Percentiles rank a stretch among this genome's conserved stretches.
Conservation (phyloP, 2,329 filamentous ascomycete genomes). For the Chaetomiaceae sp. region DNA sequence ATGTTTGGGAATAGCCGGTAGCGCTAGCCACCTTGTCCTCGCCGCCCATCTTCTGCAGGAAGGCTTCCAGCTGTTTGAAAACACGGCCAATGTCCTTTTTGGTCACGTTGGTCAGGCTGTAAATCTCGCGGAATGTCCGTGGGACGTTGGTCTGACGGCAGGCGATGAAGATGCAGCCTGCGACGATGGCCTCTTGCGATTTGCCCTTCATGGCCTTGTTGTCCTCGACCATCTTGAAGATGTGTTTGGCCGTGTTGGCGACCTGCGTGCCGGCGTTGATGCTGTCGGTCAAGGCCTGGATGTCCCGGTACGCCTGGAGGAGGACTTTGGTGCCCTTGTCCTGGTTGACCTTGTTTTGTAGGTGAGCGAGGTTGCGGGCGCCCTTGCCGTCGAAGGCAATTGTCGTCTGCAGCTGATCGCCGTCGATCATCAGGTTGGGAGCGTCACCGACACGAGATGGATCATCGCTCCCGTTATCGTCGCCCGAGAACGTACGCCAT, state of each 20-base stretch:
- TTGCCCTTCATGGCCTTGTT: slow-evolving; percentile 94
- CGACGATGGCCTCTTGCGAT: slow-evolving; percentile 86
- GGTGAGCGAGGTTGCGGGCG: slow-evolving; percentile 69
- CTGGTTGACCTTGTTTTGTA: slow-evolving; percentile 57
- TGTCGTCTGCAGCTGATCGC: slow-evolving; percentile 80
- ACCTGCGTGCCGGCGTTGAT: slow-evolving; percentile 77
- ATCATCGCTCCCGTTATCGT: slow-evolving; percentile 93
- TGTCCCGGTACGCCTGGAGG: slow-evolving; percentile 82
- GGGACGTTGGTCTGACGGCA: slow-evolving; percentile 84
- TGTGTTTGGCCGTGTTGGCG: slow-evolving; percentile 84
- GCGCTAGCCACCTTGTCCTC: slow-evolving; percentile 56
- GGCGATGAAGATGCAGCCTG: slow-evolving; percentile 95
- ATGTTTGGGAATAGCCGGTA: slow-evolving; percentile 50
- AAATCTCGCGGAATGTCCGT: slow-evolving; percentile 92
- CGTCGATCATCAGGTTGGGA: slow-evolving; percentile 83
- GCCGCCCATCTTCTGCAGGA: slow-evolving; percentile 62
- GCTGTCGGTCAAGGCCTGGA: slow-evolving; percentile 79
- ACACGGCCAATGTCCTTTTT: slow-evolving; percentile 97
- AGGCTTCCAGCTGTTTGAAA: slow-evolving; percentile 89
- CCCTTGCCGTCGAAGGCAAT: slow-evolving; percentile 77
- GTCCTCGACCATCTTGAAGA: slow-evolving; percentile 93
- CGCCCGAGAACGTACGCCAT: slow-evolving; percentile 98
- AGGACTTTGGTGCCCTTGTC: slow-evolving; percentile 41
- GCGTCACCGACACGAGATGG: slow-evolving; percentile 97
- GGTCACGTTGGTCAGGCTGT: slow-evolving; percentile 83